Evolutionary conservation across 2,329 filamentous ascomycete species (phyloP).

Genomic region (Zymoseptoria ardabiliae): DNA sequence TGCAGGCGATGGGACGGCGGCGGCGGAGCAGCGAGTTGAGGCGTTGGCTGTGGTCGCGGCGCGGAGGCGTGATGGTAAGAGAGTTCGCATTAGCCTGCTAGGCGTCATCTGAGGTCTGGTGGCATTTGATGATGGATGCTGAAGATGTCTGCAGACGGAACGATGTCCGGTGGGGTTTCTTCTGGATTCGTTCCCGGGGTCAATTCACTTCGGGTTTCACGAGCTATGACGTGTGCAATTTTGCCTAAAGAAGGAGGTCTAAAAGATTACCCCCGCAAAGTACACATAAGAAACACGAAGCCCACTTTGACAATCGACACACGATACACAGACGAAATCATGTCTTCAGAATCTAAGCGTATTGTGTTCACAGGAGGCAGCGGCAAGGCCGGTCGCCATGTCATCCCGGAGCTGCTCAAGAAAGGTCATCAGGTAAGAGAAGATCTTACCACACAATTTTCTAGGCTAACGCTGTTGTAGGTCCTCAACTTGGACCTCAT

Average conservation of each 20-base stretch:
- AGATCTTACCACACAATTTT: neutral
- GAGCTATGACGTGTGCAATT: neutral
- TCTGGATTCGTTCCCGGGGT: neutral
- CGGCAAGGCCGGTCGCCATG: conserved; percentile 49
- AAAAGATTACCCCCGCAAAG: neutral
- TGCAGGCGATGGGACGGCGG: conserved; percentile 2
- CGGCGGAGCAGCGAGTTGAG: conserved; percentile 7
- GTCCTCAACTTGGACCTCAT: conserved; percentile 51
- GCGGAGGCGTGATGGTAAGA: conserved; percentile 35
- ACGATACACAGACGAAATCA: conserved; percentile 2
- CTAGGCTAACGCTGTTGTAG: conserved; percentile 3
- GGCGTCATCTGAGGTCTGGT: conserved; percentile 25
- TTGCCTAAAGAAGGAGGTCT: neutral
- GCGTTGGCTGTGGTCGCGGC: conserved; percentile 8
- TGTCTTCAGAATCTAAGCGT: conserved; percentile 31
- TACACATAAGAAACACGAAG: neutral
- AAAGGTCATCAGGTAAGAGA: conserved; percentile 38
- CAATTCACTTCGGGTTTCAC: neutral
- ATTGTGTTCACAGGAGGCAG: conserved; percentile 50
- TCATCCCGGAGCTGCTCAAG: conserved; percentile 46
- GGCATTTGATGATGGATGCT: conserved; percentile 7
- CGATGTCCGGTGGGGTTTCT: neutral
- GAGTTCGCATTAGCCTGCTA: conserved; percentile 41
- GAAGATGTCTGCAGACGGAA: neutral
- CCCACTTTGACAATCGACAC: neutral